These are phyloP conservation scores for Solanum pinnatisectum DNA, from an alignment of 257 asterid genomes.

Conservation along the genomic window DNA sequence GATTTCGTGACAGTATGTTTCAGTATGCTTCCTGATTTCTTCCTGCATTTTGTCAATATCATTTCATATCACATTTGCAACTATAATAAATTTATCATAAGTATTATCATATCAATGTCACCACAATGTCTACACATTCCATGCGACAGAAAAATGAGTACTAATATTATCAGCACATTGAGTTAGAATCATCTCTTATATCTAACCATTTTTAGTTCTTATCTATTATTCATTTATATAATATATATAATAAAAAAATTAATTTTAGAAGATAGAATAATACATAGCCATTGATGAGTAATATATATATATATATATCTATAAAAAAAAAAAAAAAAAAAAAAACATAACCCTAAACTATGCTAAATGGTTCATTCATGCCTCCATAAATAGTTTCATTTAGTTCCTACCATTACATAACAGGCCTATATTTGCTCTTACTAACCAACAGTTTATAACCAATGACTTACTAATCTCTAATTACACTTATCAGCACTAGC, in stretches of 20 bases:
- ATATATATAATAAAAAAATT: too few relatives aligned
- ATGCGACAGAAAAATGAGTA: not conserved
- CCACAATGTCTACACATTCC: not conserved
- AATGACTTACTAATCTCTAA: not conserved
- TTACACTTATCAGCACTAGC: not conserved
- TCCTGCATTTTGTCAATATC: slow-evolving; percentile 13
- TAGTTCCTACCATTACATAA: not conserved
- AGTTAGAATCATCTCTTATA: not conserved
- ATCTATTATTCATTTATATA: too few relatives aligned
- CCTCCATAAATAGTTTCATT: not conserved
- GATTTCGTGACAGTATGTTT: slow-evolving; percentile 23
- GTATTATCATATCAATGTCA: too few relatives aligned
- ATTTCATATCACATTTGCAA: not conserved
- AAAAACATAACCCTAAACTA: not conserved
- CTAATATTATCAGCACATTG: not conserved
- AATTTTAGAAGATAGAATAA: too few relatives aligned
- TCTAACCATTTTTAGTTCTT: not conserved
- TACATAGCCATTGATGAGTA: too few relatives aligned
- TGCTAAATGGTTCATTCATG: not conserved
- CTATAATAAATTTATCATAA: too few relatives aligned
- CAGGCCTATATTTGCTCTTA: not conserved
- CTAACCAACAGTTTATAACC: not conserved
- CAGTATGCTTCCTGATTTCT: slow-evolving; percentile 27
- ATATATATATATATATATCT: not conserved
- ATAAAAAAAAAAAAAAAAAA: not conserved